A percentile compares a stretch with the other conserved stretches of the same genome.
Evolutionary conservation across 495 filamentous ascomycete species (phyloP).

Genomic region (Talaromyces proteolyticus): DNA sequence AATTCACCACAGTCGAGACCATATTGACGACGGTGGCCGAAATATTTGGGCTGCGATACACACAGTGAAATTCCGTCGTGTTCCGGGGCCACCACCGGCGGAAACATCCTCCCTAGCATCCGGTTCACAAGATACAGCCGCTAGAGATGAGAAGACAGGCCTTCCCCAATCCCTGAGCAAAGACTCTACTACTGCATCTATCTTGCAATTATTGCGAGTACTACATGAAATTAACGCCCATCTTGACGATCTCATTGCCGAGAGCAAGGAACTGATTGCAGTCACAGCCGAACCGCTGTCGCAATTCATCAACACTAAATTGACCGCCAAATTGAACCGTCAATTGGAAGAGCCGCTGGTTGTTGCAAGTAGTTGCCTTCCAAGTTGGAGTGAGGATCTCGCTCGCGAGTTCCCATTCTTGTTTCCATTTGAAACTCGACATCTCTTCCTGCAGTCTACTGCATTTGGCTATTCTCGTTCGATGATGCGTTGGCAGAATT

Average conservation of each 20-base stretch:
- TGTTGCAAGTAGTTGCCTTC: constrained; percentile 94
- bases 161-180: constrained; percentile 83
- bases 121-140: constrained; percentile 37
- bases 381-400: constrained; percentile 96
- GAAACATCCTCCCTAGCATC: constrained; percentile 64
- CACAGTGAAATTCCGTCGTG: constrained; percentile 84
- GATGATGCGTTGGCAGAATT: constrained; percentile 96
- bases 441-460: constrained; percentile 95
- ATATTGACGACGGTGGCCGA: constrained; percentile 62
- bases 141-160: constrained; percentile 40
- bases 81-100: constrained; percentile 78
- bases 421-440: constrained; percentile 98
- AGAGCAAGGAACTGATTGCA: constrained; percentile 64
- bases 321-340: constrained; percentile 97
- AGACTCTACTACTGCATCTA: constrained; percentile 75
- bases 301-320: constrained; percentile 98
- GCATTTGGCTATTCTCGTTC: constrained; percentile 97
- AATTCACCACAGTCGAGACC: constrained; percentile 66
- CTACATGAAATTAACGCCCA: constrained; percentile 92
- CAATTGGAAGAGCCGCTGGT: constrained; percentile 98
- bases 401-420: constrained; percentile 93
- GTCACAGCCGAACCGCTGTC: constrained; percentile 81
- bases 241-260: constrained; percentile 92
- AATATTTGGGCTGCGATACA: constrained; percentile 88
- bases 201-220: constrained; percentile 83